phyloP scores from a whole-genome alignment of 2,329 filamentous ascomycete species.

The Chaetothyriales sp. region DNA sequence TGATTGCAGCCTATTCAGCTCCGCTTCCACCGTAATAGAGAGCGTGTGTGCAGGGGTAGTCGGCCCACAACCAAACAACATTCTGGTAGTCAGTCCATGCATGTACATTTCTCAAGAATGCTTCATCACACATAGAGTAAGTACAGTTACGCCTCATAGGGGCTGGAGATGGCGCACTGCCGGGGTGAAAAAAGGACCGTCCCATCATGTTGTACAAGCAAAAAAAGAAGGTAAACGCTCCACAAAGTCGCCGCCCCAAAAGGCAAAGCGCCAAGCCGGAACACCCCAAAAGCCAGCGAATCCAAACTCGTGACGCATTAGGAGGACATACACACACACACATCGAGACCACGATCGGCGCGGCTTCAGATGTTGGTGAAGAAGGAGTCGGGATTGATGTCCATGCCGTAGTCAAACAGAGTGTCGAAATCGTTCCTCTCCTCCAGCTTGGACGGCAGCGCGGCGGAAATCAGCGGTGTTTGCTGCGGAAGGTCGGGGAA shows the following conservation, averaged over 20 bases:
- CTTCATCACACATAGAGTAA: not conserved
- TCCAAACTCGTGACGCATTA: not conserved
- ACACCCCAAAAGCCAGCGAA: not conserved
- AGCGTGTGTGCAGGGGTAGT: not conserved
- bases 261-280: not conserved
- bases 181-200: not conserved
- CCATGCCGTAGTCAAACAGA: conserved; percentile 16
- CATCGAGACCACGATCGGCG: not conserved
- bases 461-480: conserved; percentile 4
- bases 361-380: not conserved
- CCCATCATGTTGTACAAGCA: not conserved
- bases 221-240: not conserved
- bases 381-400: not conserved
- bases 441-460: conserved; percentile 10
- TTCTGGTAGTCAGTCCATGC: not conserved
- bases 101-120: not conserved
- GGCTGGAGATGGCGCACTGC: not conserved
- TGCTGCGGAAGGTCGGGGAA: conserved; percentile 10
- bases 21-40: not conserved
- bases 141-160: not conserved
- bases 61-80: not conserved
- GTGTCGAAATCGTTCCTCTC: conserved; percentile 18
- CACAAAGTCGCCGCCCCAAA: not conserved
- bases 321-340: too few relatives aligned
- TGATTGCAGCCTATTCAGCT: not conserved